Conservation (phyloP, 2,329 filamentous ascomycete species). For the Curvularia spicifera region DNA sequence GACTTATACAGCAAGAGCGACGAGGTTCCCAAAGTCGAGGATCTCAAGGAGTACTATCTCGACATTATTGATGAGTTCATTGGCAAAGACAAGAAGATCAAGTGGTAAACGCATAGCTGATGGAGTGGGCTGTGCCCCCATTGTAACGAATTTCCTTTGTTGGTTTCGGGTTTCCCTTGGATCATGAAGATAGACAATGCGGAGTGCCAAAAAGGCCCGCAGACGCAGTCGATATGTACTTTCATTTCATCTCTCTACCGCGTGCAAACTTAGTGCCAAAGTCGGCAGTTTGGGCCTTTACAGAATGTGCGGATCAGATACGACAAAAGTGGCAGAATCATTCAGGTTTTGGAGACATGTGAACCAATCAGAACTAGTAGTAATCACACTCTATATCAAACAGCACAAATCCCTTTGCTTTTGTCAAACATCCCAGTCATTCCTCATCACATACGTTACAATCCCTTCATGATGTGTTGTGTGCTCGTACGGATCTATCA, state of each 20-base stretch:
- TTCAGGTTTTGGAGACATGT: background rate
- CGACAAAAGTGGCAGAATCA: background rate
- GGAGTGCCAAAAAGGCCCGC: constrained; percentile 6
- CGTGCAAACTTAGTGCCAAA: background rate
- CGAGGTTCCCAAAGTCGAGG: constrained; percentile 74
- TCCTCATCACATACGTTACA: background rate
- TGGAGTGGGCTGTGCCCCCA: background rate
- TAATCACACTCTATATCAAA: background rate
- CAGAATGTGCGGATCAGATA: background rate
- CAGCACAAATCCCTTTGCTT: background rate
- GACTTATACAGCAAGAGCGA: constrained; percentile 93
- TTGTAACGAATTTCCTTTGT: constrained; percentile 2
- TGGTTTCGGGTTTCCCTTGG: background rate
- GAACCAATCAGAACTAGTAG: background rate
- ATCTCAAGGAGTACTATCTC: constrained; percentile 68
- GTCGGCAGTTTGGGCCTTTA: background rate
- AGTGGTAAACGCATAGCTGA: constrained; percentile 62
- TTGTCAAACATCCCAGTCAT: background rate
- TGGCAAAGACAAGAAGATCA: constrained; percentile 67
- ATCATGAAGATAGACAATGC: background rate
- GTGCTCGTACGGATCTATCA: background rate
- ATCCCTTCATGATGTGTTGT: background rate
- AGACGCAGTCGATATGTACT: background rate
- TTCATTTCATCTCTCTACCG: background rate
- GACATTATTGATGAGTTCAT: constrained; percentile 72